These are phyloP conservation scores for Talaromyces pinophilus DNA, from an alignment of 2,329 filamentous ascomycete species.

Conservation along the genomic window DNA sequence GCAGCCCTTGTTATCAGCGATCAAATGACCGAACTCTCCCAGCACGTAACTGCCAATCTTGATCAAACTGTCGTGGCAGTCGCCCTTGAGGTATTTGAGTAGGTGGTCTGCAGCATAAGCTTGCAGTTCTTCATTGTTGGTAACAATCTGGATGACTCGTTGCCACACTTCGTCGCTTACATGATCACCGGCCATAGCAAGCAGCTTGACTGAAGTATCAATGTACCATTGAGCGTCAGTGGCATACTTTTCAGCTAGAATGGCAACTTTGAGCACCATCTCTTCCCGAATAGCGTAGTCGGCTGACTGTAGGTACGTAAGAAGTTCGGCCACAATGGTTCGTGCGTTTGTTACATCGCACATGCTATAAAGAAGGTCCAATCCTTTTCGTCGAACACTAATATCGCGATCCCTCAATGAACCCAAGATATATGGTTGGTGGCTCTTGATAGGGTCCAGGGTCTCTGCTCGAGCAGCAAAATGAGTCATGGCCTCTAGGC, in stretches of 20 bases:
- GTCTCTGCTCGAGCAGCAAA: constrained; percentile 91
- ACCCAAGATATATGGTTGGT: constrained; percentile 92
- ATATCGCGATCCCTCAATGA: constrained; percentile 95
- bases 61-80: constrained; percentile 94
- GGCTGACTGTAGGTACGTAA: constrained; percentile 92
- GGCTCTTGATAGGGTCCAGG: constrained; percentile 94
- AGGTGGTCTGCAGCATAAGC: constrained; percentile 94
- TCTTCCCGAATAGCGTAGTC: constrained; percentile 98
- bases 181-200: constrained; percentile 96
- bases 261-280: constrained; percentile 99
- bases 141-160: constrained; percentile 96
- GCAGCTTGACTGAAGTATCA: constrained; percentile 89
- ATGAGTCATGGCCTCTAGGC: constrained; percentile 97
- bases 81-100: constrained; percentile 84
- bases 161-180: constrained; percentile 99
- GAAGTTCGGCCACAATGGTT: constrained; percentile 86
- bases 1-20: constrained; percentile 87
- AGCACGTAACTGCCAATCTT: constrained; percentile 97
- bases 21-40: constrained; percentile 94
- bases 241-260: constrained; percentile 96
- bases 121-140: constrained; percentile 97
- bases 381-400: constrained; percentile 90
- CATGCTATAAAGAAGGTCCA: constrained; percentile 99
- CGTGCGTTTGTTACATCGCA: constrained; percentile 94
- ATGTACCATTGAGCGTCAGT: constrained; percentile 99